Evolutionary conservation across 108 stramenopile species (phyloP), one percentile per base, ranked within the genome.

Genomic region (Cyclotella baltica): DNA sequence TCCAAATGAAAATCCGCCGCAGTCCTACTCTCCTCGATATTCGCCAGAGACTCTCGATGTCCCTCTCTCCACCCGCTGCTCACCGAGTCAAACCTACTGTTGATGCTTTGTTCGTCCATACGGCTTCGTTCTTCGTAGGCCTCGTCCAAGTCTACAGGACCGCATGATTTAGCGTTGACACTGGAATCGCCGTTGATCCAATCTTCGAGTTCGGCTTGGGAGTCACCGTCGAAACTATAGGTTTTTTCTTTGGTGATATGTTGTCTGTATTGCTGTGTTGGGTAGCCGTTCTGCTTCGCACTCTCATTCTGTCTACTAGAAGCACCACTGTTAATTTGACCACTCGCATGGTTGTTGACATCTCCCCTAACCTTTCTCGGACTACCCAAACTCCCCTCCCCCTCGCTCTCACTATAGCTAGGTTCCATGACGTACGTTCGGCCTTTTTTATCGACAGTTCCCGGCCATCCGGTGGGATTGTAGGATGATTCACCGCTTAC

Each of bases 381-480:
- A 58, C 67, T 47, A 70, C 66, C 71, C 31, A 57, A 58, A 35
- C 35, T 28, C 35, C 62, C 34, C 23, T 68, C 47, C 34, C 68
- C 82, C 51, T 76, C 75, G 55, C 87, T 87, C 38, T 88, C 90
- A 20, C 87, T 88, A 73, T 88, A 89, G 67, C 88, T 89, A n/a
- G 87, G 81, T 55, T 88, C 76, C 78, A 88, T 78, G 16, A 62
- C 62, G 27, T 76, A 75, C 1, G 84, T 81, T 28, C 57, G 81
- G 0, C 93, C 93, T 20, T 77, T 75, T 55, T 76, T 83, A 58
- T 94, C 89, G 16, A 92, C 87, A 0, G 93, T 94, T 3, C 93
- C 93, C 18, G 93, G 93, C 93, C 93, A 94, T 64, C 87, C 89
- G 1, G 71, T 67, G 20, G 78, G 78, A 67, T 63, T 65, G 58